A percentile compares a stretch with the other conserved stretches of the same genome.
phyloP scores from a whole-genome alignment of 331 rosid species.

The Saraca asoca region DNA sequence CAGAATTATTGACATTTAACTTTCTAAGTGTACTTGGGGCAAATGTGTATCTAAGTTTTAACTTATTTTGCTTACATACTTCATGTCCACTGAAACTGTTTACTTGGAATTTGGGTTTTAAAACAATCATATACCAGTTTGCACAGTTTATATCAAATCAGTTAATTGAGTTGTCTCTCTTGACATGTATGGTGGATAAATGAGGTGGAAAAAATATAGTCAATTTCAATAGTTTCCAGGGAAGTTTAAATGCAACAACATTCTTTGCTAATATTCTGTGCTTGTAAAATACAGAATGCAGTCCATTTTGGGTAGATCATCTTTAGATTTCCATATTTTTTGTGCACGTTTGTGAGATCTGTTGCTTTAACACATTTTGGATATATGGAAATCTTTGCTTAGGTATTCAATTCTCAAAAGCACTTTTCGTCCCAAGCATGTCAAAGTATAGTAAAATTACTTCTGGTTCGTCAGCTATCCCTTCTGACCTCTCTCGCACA shows the following conservation, averaged over 20 bases:
- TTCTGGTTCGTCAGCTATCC: constrained; percentile 54
- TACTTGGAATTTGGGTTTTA: neutral
- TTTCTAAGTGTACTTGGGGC: neutral
- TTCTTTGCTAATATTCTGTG: no score
- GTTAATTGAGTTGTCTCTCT: constrained; percentile 7
- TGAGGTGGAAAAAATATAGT: neutral
- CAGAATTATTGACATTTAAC: neutral
- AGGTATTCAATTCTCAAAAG: constrained; percentile 66
- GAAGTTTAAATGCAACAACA: neutral
- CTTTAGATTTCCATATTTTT: constrained; percentile 4
- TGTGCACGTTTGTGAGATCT: neutral
- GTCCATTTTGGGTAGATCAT: neutral
- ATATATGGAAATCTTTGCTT: constrained; percentile 18
- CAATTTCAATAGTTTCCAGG: neutral
- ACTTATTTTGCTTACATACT: neutral
- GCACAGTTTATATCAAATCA: neutral
- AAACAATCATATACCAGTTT: constrained; percentile 11
- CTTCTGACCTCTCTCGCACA: constrained; percentile 40
- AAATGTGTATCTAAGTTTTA: neutral
- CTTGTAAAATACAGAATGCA: neutral
- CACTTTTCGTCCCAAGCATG: constrained; percentile 73
- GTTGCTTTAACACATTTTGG: constrained; percentile 1
- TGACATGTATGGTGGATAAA: neutral
- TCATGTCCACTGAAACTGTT: neutral
- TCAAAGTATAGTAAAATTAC: constrained; percentile 63